Percentiles rank a stretch among this genome's conserved stretches.
phyloP scores from a whole-genome alignment of 441 rosid species.

The Codiaeum variegatum region DNA sequence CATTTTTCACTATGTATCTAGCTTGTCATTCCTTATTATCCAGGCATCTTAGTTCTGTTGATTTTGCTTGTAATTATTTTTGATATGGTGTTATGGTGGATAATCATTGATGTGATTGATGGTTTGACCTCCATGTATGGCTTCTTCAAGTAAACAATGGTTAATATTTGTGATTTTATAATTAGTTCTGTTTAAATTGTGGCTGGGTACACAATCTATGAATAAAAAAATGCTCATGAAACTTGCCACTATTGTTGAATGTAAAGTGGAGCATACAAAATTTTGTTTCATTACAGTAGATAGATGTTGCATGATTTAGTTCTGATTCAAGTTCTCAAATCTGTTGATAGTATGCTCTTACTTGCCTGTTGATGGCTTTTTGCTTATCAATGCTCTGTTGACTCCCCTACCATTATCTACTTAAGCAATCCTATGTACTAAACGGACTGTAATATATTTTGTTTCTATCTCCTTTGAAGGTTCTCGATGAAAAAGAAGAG shows the following conservation, averaged over 20 bases:
- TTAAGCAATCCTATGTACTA: no score
- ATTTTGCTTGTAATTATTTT: not conserved
- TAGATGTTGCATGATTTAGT: not conserved
- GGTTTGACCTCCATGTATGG: not conserved
- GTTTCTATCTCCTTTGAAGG: no score
- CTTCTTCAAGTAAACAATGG: not conserved
- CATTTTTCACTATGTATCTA: not conserved
- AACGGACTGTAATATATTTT: no score
- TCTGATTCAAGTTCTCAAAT: not conserved
- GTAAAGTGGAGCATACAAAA: not conserved
- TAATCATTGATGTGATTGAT: not conserved
- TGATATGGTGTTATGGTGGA: not conserved
- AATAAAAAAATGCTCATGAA: not conserved
- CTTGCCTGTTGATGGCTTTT: not conserved
- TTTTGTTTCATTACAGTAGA: not conserved
- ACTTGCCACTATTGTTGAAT: not conserved
- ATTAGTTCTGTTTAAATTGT: not conserved
- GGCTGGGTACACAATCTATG: not conserved
- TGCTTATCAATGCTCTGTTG: no score
- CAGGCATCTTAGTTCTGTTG: not conserved
- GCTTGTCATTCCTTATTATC: not conserved
- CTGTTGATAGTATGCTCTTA: no score
- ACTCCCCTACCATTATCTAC: not conserved
- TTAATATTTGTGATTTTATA: not conserved
- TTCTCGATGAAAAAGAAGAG: no score